Percentiles rank a stretch among this genome's conserved stretches.
Evolutionary conservation across 208 protist genomes (phyloP).

Genomic region (Wallacemonas sp.): DNA sequence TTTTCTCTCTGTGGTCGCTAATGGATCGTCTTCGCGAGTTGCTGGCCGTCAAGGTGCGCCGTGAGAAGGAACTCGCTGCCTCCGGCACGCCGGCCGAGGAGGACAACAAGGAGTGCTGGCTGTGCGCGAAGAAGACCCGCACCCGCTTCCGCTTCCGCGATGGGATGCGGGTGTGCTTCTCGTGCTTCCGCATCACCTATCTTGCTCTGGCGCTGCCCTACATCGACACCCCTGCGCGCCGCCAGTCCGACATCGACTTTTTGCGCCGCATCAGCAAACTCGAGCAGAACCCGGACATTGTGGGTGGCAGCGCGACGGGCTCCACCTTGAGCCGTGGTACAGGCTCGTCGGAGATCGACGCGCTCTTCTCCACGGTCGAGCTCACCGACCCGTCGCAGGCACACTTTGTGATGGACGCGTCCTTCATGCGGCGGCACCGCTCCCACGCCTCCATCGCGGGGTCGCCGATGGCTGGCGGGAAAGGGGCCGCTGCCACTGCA

Average conservation of each 20-base stretch:
- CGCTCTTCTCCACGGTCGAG: conserved; percentile 20
- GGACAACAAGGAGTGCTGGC: conserved; percentile 46
- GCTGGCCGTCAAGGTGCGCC: conserved; percentile 37
- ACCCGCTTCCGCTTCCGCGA: conserved; percentile 45
- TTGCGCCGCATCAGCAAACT: conserved; percentile 45
- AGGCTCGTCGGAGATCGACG: conserved; percentile 16
- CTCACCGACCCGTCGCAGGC: conserved; percentile 39
- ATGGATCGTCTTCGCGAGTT: conserved; percentile 35
- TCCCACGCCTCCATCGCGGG: conserved; percentile 5
- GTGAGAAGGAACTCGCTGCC: conserved; percentile 28
- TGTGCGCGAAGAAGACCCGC: conserved; percentile 39
- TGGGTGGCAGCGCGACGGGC: background rate
- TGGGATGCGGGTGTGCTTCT: conserved; percentile 59
- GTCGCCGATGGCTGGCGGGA: background rate
- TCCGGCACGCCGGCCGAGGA: background rate
- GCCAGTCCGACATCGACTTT: conserved; percentile 37
- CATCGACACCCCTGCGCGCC: conserved; percentile 51
- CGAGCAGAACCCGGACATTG: conserved; percentile 13
- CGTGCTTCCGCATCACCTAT: conserved; percentile 66
- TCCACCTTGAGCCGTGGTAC: background rate
- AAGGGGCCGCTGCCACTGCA: conserved; percentile 4
- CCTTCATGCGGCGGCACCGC: conserved; percentile 28
- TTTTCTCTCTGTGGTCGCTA: too few species aligned
- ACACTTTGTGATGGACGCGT: conserved; percentile 46
- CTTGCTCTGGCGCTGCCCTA: conserved; percentile 45